A percentile compares a stretch with the other conserved stretches of the same genome.
These are phyloP conservation scores for Diospyros lotus DNA, from an alignment of 148 eudicot species.

Conservation along the genomic window DNA sequence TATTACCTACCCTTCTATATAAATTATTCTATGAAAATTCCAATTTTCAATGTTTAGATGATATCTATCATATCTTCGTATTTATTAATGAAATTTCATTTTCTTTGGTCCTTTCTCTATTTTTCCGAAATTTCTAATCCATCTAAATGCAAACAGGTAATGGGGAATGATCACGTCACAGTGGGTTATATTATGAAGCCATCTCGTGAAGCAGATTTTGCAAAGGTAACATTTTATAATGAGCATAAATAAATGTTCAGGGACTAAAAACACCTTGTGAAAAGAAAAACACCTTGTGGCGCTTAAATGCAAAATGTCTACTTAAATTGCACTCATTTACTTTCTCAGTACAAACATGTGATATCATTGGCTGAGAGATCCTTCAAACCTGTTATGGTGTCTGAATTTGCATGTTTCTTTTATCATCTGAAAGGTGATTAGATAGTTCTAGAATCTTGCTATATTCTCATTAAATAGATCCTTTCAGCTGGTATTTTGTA, in stretches of 20 bases:
- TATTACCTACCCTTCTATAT: not conserved
- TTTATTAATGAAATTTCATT: not conserved
- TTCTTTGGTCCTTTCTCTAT: not conserved
- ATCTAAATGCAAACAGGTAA: constrained; percentile 36
- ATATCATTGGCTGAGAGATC: not conserved
- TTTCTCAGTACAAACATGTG: not conserved
- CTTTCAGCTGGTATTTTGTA: constrained; percentile 6
- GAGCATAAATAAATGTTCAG: not conserved
- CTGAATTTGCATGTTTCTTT: not conserved
- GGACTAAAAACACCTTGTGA: not conserved
- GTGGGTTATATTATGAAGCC: constrained; percentile 92
- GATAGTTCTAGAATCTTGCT: not conserved
- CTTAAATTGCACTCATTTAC: not conserved
- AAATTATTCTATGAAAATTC: not conserved
- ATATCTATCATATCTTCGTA: not conserved
- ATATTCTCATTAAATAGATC: not conserved
- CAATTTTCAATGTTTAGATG: not conserved
- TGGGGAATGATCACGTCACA: constrained; percentile 30
- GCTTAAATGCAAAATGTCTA: not conserved
- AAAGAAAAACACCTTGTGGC: not conserved
- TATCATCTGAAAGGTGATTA: constrained; percentile 1
- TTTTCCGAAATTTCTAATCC: not conserved
- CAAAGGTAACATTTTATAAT: constrained; percentile 50
- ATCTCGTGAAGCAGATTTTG: constrained; percentile 92
- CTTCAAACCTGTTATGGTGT: not conserved